Evolutionary conservation across 371 early-diverging fungal species (phyloP), one percentile per base, ranked within the genome.

Genomic region (Rhizopus microsporus): DNA sequence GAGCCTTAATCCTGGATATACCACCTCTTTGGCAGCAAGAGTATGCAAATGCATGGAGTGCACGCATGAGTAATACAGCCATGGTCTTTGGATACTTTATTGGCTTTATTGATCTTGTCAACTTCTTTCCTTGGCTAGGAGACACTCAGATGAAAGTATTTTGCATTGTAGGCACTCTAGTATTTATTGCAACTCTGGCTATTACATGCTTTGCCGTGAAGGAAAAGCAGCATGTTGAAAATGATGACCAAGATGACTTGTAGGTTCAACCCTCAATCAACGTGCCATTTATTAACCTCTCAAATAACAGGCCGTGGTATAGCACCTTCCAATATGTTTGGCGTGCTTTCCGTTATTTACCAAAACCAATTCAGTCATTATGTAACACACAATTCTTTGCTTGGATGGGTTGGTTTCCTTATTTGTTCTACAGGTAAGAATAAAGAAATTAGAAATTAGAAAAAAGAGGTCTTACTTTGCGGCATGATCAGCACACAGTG

Each of bases 381-480:
- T 92, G 92, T 60, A 85, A 87, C 53, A 85, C 88, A 0, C 94
- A 93, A 54, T 88, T 93, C 65, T 90, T 87, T 72, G 86, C 87
- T 9, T 93, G 93, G 93, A 81, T 92, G 82, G 92, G 89, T n/a
- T 91, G 92, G 89, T 93, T 93, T 61, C 91, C 93, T 0, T 86
- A 83, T 54, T 58, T 86, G 43, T 83, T 86, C 48, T 86, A 84
- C 65, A 80, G 75, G 62, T 72, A 69, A 4, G 34, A n/a, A 12
- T 32, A 43, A 23, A 23, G 23, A 23, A 23, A 23, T 23, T 23
- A 23, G 23, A 23, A 23, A 23, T 23, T 31, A 15, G 29, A 43
- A 40, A 40, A 43, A 16, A 45, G 30, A 13, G n/a, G 9, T 13
- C n/a, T 9, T 16, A 15, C n/a, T 44, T 16, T 17, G 17, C 15